phyloP scores from a whole-genome alignment of 2,329 filamentous ascomycete genomes.

The Hymenoscyphus fraxineus region DNA sequence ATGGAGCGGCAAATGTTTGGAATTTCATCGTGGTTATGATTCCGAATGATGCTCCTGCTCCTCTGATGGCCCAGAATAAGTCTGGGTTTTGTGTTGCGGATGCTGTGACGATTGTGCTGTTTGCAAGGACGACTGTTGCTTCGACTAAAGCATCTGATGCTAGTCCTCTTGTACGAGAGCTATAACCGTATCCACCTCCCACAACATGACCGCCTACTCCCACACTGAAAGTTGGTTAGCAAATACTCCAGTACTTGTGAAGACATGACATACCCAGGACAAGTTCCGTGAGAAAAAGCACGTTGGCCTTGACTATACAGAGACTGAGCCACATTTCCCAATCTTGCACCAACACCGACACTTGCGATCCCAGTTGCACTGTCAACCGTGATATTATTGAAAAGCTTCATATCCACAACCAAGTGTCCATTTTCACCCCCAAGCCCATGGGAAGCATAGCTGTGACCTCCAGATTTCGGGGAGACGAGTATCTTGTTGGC shows the following conservation, averaged over 20 bases:
- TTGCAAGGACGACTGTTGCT: conserved; percentile 19
- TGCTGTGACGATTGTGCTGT: conserved; percentile 32
- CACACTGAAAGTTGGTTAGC: conserved; percentile 9
- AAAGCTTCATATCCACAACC: conserved; percentile 51
- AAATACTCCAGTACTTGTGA: neutral
- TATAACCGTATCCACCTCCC: conserved; percentile 21
- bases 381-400: conserved; percentile 53
- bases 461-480: conserved; percentile 51
- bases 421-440: conserved; percentile 51
- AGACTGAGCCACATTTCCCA: conserved; percentile 42
- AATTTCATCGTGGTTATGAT: conserved; percentile 33
- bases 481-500: conserved; percentile 43
- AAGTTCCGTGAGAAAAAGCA: conserved; percentile 43
- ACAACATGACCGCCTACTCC: conserved; percentile 19
- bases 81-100: conserved; percentile 42
- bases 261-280: conserved; percentile 33
- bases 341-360: conserved; percentile 41
- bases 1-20: conserved; percentile 51
- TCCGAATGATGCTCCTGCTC: conserved; percentile 36
- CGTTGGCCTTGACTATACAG: conserved; percentile 36
- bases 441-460: conserved; percentile 44
- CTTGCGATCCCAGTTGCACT: conserved; percentile 19
- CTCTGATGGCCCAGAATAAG: conserved; percentile 44
- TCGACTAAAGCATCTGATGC: conserved; percentile 20
- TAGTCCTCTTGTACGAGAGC: conserved; percentile 21